Evolutionary conservation across 805 yeast genomes (phyloP).

Genomic region (Nakazawaea peltata): DNA sequence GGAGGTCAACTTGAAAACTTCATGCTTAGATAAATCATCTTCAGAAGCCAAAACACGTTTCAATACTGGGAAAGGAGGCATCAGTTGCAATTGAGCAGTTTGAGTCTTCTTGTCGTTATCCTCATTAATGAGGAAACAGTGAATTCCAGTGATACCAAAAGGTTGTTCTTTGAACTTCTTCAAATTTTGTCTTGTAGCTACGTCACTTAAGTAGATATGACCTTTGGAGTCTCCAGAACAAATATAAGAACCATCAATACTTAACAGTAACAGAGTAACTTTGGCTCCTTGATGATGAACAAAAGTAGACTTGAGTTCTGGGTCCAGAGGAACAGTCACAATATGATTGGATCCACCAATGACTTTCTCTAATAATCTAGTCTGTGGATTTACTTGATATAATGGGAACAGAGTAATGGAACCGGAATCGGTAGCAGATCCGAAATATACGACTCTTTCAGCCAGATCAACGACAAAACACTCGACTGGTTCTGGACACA

Average conservation of each 20-base stretch:
- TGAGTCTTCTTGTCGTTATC: neutral
- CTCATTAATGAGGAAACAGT: constrained; percentile 10
- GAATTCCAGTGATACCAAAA: constrained; percentile 19
- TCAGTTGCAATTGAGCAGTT: neutral
- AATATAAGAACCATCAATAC: constrained; percentile 68
- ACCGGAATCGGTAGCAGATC: constrained; percentile 47
- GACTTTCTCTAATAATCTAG: constrained; percentile 40
- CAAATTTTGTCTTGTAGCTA: constrained; percentile 58
- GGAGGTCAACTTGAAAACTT: constrained; percentile 32
- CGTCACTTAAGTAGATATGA: constrained; percentile 57
- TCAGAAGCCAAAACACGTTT: constrained; percentile 49
- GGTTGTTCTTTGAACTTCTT: constrained; percentile 38
- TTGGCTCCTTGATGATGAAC: constrained; percentile 36
- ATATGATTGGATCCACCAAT: constrained; percentile 52
- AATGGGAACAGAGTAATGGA: constrained; percentile 47
- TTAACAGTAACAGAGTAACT: constrained; percentile 48
- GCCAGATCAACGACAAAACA: constrained; percentile 69
- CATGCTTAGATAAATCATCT: constrained; percentile 32
- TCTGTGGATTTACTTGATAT: constrained; percentile 29
- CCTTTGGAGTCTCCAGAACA: constrained; percentile 75
- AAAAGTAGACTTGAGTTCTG: constrained; percentile 40
- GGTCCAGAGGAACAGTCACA: constrained; percentile 42
- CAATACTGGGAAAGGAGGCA: constrained; percentile 45
- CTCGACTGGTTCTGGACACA: constrained; percentile 50
- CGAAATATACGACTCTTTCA: constrained; percentile 65